Evolutionary conservation across 1,139 yeast genomes (phyloP), one percentile per base, ranked within the genome.

Genomic region (Debaryomyces nepalensis): DNA sequence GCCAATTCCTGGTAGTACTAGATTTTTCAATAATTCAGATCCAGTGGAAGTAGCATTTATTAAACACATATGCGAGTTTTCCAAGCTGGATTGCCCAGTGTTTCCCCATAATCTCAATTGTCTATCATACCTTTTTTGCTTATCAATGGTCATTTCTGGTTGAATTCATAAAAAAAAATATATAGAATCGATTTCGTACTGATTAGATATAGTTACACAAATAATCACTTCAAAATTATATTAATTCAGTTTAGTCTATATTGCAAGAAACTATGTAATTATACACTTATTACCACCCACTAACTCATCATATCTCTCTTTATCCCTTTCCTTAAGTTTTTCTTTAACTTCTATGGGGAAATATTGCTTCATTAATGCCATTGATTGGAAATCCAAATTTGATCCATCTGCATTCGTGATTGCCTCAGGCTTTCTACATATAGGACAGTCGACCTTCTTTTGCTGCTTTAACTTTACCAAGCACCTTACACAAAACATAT

Each of bases 61-160:
- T 8, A 89, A 62, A 43, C 89, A 78, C 2, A 90, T 73, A 45
- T 77, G 82, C 1, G 93, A 70, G 3, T 61, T 57, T 39, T 80
- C 81, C 26, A 93, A 69, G 3, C 74, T 72, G 5, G 65, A 52
- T 56, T 93, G 99, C 3, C 98, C 98, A 1, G 76, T 63, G 0
- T 77, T 56, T 0, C 89, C 93, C 99, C 99, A 93, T 14, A 93
- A 68, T 31, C 98, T 75, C 46, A 91, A 66, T 60, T 93, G 99
- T 36, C 99, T 76, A 63, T 93, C 98, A 60, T 89, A 91, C 50
- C 80, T 80, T 40, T 69, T 58, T 27, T 59, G 59, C 49, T 69
- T 74, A 37, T 71, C 72, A 49, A 70, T 70, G 43, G 47, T 49
- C 59, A 52, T 64, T 18, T 14, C n/a, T 11, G 20, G 12, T 16